A percentile compares a stretch with the other conserved stretches of the same genome.
Evolutionary conservation across 2,329 filamentous ascomycete species (phyloP).

Genomic region (Pyricularia grisea): DNA sequence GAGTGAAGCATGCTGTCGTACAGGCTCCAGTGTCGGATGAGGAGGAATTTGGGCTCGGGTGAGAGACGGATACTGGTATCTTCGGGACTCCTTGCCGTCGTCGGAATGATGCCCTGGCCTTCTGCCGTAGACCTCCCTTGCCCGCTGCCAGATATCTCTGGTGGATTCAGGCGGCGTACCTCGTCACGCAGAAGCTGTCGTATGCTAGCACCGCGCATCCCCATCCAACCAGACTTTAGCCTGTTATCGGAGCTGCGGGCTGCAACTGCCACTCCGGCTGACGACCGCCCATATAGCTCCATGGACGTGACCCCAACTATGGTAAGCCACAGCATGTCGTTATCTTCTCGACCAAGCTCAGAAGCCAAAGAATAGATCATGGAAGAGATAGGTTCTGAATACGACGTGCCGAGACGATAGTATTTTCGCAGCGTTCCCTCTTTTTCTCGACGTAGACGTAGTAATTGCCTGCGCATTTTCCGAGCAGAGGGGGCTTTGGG

Average conservation of each 20-base stretch:
- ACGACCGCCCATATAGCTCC: conserved; percentile 81
- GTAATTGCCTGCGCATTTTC: conserved; percentile 60
- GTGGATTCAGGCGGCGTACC: conserved; percentile 85
- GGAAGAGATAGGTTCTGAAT: conserved; percentile 89
- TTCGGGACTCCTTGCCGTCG: conserved; percentile 77
- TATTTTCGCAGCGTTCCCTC: conserved; percentile 70
- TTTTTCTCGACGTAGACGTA: conserved; percentile 68
- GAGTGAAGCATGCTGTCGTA: conserved; percentile 99
- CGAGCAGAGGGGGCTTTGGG: conserved; percentile 59
- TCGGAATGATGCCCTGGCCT: conserved; percentile 74
- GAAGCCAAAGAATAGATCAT: conserved; percentile 92
- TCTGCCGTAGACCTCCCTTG: conserved; percentile 56
- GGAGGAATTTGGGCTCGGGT: conserved; percentile 84
- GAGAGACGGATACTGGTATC: conserved; percentile 89
- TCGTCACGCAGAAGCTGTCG: conserved; percentile 84
- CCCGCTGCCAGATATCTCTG: conserved; percentile 40
- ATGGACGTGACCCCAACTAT: conserved; percentile 94
- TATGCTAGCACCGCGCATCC: conserved; percentile 72
- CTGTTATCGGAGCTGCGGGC: conserved; percentile 42
- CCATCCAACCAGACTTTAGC: conserved; percentile 64
- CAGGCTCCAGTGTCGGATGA: conserved; percentile 92
- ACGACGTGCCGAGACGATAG: conserved; percentile 79
- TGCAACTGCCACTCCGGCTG: conserved; percentile 62
- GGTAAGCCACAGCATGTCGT: conserved; percentile 87
- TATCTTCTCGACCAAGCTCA: conserved; percentile 91